These are phyloP conservation scores for Botrytis byssoidea DNA, from an alignment of 2,329 filamentous ascomycete species.

Conservation along the genomic window DNA sequence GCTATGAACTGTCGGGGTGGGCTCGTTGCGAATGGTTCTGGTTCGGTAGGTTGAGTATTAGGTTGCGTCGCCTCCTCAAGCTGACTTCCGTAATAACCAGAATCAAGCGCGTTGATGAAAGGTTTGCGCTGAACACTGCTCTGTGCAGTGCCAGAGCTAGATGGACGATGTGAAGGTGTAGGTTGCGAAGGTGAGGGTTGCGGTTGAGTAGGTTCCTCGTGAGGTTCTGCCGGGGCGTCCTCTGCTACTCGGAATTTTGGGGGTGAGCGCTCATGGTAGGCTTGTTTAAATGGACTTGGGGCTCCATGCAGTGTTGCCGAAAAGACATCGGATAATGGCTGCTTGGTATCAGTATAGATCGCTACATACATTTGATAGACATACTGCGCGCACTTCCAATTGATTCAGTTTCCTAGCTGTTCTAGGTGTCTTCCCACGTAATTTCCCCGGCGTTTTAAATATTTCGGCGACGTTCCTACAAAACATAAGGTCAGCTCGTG, in stretches of 20 bases:
- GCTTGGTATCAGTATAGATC: constrained; percentile 28
- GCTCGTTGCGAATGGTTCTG: not conserved
- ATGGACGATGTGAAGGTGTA: not conserved
- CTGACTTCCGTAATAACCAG: constrained; percentile 71
- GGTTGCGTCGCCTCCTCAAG: constrained; percentile 26
- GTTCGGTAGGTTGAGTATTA: constrained; percentile 27
- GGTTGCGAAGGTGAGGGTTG: not conserved
- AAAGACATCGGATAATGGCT: constrained; percentile 62
- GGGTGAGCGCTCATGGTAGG: constrained; percentile 34
- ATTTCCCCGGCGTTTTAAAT: constrained; percentile 90
- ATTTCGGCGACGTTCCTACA: constrained; percentile 83
- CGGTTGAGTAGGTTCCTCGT: constrained; percentile 11
- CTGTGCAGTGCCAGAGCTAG: constrained; percentile 16
- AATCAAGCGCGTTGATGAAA: constrained; percentile 52
- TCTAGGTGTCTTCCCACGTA: constrained; percentile 77
- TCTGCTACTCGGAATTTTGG: constrained; percentile 60
- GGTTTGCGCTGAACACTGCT: constrained; percentile 31
- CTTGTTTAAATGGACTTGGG: constrained; percentile 43
- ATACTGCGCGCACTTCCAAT: constrained; percentile 62
- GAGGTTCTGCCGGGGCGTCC: constrained; percentile 42
- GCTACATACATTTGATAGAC: constrained; percentile 35
- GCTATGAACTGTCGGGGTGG: constrained; percentile 14
- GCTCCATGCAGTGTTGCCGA: constrained; percentile 55
- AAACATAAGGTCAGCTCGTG: constrained; percentile 23
- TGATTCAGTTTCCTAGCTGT: constrained; percentile 62